Base-by-base conservation (phyloP, 768 basidiomycete genomes). In the Trametes villosa region DNA sequence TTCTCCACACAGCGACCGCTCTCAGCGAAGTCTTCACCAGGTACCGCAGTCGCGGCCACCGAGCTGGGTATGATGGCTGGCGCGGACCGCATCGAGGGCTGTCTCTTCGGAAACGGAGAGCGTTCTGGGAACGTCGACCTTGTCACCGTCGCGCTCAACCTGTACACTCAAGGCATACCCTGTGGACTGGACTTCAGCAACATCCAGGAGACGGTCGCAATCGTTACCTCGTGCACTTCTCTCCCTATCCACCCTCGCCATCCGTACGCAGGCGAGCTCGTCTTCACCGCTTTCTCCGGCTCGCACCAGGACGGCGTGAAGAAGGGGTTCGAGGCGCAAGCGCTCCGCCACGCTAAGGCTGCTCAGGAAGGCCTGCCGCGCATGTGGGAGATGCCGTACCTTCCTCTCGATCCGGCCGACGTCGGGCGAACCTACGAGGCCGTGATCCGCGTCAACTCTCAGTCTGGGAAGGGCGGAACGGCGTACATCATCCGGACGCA, bases 241-340 rank as follows among this genome's bases (percentile, higher is more conserved):
- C 85, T 99, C 13, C 96, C 96, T 18, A 83, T 98, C 20, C 97
- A 97, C 73, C 95, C 96, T 27, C 86, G 97, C 44, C 92, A 98
- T 71, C 97, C 97, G 2, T 99, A 97, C 66, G 96, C 94, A 1
- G 97, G 97, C 65, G 97, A 98, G 72, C 86, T 99, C 36, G 97
- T 98, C 57, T 98, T 94, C 75, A 98, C 97, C 24, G 96, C 97
- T 12, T 99, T 99, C 81, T 97, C 95, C 60, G 97, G 97, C 29
- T 95, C 93, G 18, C 97, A 99, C 74, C 94, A 97, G 75, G 97
- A 98, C 69, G 97, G 97, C 20, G 92, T 99, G 81, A 99, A 99
- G 79, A 99, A 99, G 78, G 96, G 97, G 29, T 97, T 99, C 77
- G 94, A 95, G 75, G 86, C 83, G 2, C 92, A 96, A 74, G 80